Evolutionary conservation across 2,329 filamentous ascomycete species (phyloP), one percentile per base, ranked within the genome.

Genomic region (Pseudonectria buxi): DNA sequence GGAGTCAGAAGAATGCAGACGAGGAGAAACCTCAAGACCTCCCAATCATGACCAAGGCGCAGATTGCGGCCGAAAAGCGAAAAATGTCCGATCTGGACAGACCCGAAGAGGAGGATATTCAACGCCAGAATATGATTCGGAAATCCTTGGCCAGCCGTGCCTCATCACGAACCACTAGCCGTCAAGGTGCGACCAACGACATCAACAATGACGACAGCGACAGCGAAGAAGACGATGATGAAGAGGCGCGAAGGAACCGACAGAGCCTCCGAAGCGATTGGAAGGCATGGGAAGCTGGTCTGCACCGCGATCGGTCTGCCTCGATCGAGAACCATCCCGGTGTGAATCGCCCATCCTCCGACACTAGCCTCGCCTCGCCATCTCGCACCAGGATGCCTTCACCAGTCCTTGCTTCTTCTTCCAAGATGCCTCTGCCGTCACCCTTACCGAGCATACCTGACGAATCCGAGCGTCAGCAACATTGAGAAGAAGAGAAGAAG

Each of bases 41-140:
- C 15, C 35, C 27, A 25, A 33, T 43, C 14, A 45, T 50, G 37
- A 39, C 36, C 38, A 53, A 48, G 26, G 25, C 26, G 10, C 39
- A 39, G 11, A 24, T 10, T 7, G 33, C 18, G 9, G 18, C 15
- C 9, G 48, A 50, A 28, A 47, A 43, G 36, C 37, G 41, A 12
- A 40, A 41, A 35, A 43, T 41, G 33, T 40, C 47, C 3, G 40
- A 36, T 10, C 25, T 28, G 28, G 40, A 33, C 14, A 45, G 33
- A 14, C 29, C 35, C 2, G 47, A 56, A 15, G 51, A 62, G 22
- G 56, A 61, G 27, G 65, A 70, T 39, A 37, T 51, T 16, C 57
- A 66, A 39, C 54, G 66, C 10, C 45, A 49, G 22, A 54, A 50
- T 30, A 65, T 69, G 46, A 69, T 70, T 38, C 58, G 60, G 33